Percentiles rank a stretch among this genome's conserved stretches.
These are phyloP conservation scores for Cladorrhinum sp. DNA, from an alignment of 2,329 filamentous ascomycete genomes.

Conservation along the genomic window DNA sequence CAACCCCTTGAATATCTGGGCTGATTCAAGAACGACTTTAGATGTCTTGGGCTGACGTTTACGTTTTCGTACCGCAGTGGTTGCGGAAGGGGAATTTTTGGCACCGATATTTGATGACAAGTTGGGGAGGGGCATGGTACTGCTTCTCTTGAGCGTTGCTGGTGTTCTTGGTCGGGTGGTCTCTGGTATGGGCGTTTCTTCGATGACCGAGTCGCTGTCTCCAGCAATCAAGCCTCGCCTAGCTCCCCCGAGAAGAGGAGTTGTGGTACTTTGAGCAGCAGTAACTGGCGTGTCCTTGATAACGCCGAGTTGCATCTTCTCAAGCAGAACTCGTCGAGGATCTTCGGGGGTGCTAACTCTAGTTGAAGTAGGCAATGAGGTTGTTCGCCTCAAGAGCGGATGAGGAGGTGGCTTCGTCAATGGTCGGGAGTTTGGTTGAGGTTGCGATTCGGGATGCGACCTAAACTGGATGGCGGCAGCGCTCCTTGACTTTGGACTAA, in stretches of 20 bases:
- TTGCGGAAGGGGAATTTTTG: conserved; percentile 24
- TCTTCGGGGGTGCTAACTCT: conserved; percentile 1
- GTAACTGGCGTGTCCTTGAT: conserved; percentile 26
- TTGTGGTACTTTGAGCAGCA: neutral
- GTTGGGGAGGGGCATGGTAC: conserved; percentile 33
- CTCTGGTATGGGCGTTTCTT: conserved; percentile 33
- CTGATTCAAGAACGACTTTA: conserved; percentile 47
- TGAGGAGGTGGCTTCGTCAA: neutral
- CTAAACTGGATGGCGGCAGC: neutral
- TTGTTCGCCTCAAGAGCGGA: conserved; percentile 7
- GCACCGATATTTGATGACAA: conserved; percentile 11
- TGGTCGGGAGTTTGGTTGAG: neutral
- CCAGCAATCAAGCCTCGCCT: neutral
- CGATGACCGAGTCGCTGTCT: conserved; percentile 27
- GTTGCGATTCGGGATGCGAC: neutral
- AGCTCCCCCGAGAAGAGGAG: neutral
- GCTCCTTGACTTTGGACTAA: conserved; percentile 16
- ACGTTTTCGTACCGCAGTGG: conserved; percentile 41
- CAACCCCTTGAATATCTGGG: conserved; percentile 60
- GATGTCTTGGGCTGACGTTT: conserved; percentile 41
- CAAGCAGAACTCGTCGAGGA: neutral
- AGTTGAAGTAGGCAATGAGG: conserved; percentile 17
- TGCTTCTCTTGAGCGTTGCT: conserved; percentile 28
- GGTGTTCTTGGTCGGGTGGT: conserved; percentile 18
- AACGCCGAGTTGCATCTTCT: conserved; percentile 5